phyloP scores from a whole-genome alignment of 192 early-diverging fungal genomes.

The Chytriomyces sp. region DNA sequence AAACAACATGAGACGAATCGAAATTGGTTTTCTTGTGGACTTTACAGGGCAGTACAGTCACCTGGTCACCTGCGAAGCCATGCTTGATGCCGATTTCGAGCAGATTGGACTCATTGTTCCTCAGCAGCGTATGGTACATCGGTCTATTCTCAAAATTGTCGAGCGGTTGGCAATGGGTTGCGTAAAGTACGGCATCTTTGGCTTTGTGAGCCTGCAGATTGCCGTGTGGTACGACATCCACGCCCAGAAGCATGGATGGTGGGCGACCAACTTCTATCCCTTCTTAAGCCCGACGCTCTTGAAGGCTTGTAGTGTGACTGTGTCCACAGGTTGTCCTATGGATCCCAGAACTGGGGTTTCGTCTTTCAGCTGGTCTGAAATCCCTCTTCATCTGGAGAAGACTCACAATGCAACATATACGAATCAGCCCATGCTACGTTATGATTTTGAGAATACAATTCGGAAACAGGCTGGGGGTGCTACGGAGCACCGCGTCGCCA shows the following conservation, averaged over 20 bases:
- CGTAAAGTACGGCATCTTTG: constrained; percentile 11
- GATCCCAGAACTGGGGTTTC: constrained; percentile 11
- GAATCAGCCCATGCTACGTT: constrained; percentile 5
- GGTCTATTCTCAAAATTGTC: constrained; percentile 11
- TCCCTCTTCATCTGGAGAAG: constrained; percentile 29
- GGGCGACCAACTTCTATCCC: constrained; percentile 33
- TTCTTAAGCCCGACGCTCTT: constrained; percentile 25
- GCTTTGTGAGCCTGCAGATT: constrained; percentile 25
- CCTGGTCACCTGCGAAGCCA: constrained; percentile 15
- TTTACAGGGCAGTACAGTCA: not conserved
- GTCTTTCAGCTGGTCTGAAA: constrained; percentile 28
- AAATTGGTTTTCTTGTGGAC: constrained; percentile 29
- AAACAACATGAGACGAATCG: constrained; percentile 18
- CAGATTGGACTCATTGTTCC: constrained; percentile 28
- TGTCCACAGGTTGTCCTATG: constrained; percentile 31
- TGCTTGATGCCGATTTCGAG: constrained; percentile 11
- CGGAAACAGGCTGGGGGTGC: constrained; percentile 18
- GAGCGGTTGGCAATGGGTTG: constrained; percentile 3
- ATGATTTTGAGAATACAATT: constrained; percentile 24
- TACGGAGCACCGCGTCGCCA: constrained; percentile 17
- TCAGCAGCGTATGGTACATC: constrained; percentile 4
- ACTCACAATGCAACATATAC: constrained; percentile 25
- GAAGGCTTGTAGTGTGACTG: constrained; percentile 15
- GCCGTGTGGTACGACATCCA: constrained; percentile 16
- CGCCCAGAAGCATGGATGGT: constrained; percentile 19